phyloP scores from a whole-genome alignment of 2,329 filamentous ascomycete genomes.

The Hypomyces rosellus region DNA sequence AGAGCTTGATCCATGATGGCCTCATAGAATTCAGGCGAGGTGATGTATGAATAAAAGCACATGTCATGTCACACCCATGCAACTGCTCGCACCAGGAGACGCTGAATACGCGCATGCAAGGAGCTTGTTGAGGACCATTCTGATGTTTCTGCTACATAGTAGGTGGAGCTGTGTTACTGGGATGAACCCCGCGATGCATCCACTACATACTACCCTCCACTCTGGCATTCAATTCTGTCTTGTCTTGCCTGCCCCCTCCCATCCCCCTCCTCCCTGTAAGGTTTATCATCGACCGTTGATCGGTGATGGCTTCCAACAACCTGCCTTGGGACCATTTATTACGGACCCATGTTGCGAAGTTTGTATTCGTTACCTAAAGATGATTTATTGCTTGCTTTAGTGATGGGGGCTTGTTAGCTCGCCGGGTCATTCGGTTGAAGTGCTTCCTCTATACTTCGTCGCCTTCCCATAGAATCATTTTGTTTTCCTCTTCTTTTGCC shows the following conservation, averaged over 20 bases:
- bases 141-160: too few species aligned
- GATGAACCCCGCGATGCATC: background rate
- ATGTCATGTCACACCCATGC: too few species aligned
- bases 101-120: too few species aligned
- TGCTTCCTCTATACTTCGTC: background rate
- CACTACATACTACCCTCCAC: background rate
- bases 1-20: too few species aligned
- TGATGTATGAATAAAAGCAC: too few species aligned
- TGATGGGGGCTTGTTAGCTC: conserved; percentile 6
- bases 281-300: background rate
- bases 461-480: background rate
- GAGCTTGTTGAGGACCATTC: too few species aligned
- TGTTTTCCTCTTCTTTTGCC: too few species aligned
- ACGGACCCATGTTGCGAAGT: conserved; percentile 3
- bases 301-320: conserved; percentile 9
- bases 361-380: conserved; percentile 6
- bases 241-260: conserved; percentile 1
- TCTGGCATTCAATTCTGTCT: background rate
- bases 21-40: too few species aligned
- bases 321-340: conserved; percentile 5
- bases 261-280: conserved; percentile 2
- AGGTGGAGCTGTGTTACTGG: background rate
- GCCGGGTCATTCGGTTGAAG: conserved; percentile 2
- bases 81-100: too few species aligned
- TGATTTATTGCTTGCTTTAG: background rate